Base-by-base conservation (phyloP, 78 protist species). In the Carpediemonas membranifera region DNA sequence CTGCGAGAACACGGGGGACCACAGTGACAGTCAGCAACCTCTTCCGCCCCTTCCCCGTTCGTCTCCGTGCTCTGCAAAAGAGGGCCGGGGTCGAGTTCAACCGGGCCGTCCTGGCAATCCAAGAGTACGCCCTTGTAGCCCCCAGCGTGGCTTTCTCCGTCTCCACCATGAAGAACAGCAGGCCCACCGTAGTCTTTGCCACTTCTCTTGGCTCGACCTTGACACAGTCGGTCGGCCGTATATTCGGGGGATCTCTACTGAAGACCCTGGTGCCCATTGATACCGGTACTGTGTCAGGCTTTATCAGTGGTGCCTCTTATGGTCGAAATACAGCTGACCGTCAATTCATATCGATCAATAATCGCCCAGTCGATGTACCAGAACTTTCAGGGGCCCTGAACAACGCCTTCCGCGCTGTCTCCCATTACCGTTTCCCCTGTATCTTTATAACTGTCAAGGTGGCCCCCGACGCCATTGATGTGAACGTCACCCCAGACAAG, bases 401-500 rank as follows among this genome's bases (percentile, higher is more conserved):
- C 58, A 78, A 75, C 7, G 60, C 72, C 9, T 88, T 78, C 76
- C 71, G 62, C 2, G 0, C 50, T 2, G 64, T 28, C 64, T 57
- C 59, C 51, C 37, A 44, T 33, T 44, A 74, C 24, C 58, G 66
- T 36, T 70, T 21, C 36, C 47, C 88, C 92, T 0, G 63, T 69
- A 3, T 36, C 41, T n/a, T 60, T 3, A 24, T 60, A 3, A 24
- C n/a, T 41, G 25, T 60, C 30, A 9, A 25, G 65, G 9, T 60
- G 28, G 43, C 65, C 44, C 44, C 44, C 7, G 33, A 35, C 41
- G 36, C 7, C 19, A 79, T 43, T 47, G 97, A 92, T 59, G 85
- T 92, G 50, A 92, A 92, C 66, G 93, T 93, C 3, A 86, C 92
- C 28, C 95, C 95, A 0, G 95, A 90, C 76, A 93, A 93, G 78